Evolutionary conservation across 2,329 filamentous ascomycete genomes (phyloP).

Genomic region (Orbilia oligospora): DNA sequence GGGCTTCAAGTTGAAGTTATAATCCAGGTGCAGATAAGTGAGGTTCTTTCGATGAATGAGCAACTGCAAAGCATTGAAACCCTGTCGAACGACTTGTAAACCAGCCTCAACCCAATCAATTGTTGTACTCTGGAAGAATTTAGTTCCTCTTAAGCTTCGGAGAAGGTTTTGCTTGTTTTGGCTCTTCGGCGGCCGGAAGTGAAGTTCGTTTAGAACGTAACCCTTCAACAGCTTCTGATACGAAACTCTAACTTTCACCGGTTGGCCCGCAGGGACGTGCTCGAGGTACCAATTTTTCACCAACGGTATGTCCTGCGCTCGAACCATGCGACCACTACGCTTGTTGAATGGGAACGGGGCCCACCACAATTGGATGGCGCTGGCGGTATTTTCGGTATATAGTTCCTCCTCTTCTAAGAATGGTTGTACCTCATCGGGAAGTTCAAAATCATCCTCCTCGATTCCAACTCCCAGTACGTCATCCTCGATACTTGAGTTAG

Average conservation of each 20-base stretch:
- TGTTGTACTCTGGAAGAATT: slow-evolving; percentile 99
- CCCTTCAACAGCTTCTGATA: slow-evolving; percentile 98
- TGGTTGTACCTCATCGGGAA: slow-evolving; percentile 84
- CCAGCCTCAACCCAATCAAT: slow-evolving; percentile 99
- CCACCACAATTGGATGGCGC: slow-evolving; percentile 97
- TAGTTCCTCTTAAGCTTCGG: slow-evolving; percentile 91
- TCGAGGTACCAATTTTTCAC: slow-evolving; percentile 99
- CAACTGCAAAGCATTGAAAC: slow-evolving; percentile 99
- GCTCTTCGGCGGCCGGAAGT: slow-evolving; percentile 95
- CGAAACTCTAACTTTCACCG: slow-evolving; percentile 96
- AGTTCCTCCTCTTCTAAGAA: slow-evolving; percentile 92
- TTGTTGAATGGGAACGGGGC: slow-evolving; percentile 96
- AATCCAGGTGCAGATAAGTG: slow-evolving; percentile 97
- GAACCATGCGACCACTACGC: slow-evolving; percentile 93
- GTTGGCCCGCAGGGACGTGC: slow-evolving; percentile 89
- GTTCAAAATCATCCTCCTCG: slow-evolving; percentile 86
- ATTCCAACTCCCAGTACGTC: slow-evolving; percentile 88
- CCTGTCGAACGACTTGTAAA: slow-evolving; percentile 96
- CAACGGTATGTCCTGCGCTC: slow-evolving; percentile 94
- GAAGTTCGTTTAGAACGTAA: slow-evolving; percentile 94
- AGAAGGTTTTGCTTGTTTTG: slow-evolving; percentile 94
- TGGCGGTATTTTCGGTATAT: slow-evolving; percentile 88
- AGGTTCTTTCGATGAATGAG: slow-evolving; percentile 98
- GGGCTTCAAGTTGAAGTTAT: slow-evolving; percentile 99
- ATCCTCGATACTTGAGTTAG: slow-evolving; percentile 92